Percentiles rank a stretch among this genome's conserved stretches.
phyloP scores from a whole-genome alignment of 2,329 filamentous ascomycete genomes.

The Capronia epimyces region DNA sequence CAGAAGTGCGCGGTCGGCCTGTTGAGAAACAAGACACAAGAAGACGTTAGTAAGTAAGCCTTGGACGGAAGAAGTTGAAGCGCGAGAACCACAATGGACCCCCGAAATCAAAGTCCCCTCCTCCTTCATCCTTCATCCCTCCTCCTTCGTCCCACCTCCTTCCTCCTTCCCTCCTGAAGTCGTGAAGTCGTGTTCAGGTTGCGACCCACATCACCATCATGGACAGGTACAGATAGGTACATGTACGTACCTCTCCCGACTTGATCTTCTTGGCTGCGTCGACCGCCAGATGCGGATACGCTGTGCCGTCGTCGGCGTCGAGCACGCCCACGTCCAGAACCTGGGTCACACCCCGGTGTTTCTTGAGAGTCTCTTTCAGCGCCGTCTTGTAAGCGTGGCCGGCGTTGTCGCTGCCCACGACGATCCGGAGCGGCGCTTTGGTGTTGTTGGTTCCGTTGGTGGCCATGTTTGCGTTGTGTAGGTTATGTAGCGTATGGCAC shows the following conservation, averaged over 20 bases:
- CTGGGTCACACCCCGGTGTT: constrained; percentile 59
- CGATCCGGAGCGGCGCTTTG: constrained; percentile 49
- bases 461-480: constrained; percentile 5
- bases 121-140: too few relatives aligned
- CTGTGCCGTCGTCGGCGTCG: constrained; percentile 63
- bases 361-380: constrained; percentile 66
- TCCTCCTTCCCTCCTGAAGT: too few relatives aligned
- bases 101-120: too few relatives aligned
- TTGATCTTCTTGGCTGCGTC: constrained; percentile 57
- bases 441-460: constrained; percentile 10
- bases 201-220: too few relatives aligned
- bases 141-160: too few relatives aligned
- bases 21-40: neutral
- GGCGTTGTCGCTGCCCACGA: constrained; percentile 63
- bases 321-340: constrained; percentile 71
- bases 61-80: neutral
- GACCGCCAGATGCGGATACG: constrained; percentile 74
- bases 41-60: neutral
- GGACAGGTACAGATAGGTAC: too few relatives aligned
- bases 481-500: too few relatives aligned
- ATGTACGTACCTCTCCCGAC: constrained; percentile 40
- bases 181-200: too few relatives aligned
- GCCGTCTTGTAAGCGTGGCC: constrained; percentile 73
- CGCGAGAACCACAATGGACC: too few relatives aligned
- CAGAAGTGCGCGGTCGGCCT: constrained; percentile 69